These are phyloP conservation scores for Suaeda aralocaspica DNA, from an alignment of 148 eudicot genomes.

Conservation along the genomic window DNA sequence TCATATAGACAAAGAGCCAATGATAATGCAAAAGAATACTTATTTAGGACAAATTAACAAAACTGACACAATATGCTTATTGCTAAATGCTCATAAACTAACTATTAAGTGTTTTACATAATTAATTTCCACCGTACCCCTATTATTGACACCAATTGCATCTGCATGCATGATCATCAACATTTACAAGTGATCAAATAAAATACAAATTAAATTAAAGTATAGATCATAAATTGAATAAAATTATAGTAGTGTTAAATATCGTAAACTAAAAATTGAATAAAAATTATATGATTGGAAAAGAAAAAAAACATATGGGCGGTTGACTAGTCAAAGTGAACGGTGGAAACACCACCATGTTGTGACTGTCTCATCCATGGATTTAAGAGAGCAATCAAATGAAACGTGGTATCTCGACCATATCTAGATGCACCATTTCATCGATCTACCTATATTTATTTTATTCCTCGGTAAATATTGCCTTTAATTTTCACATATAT, in stretches of 20 bases:
- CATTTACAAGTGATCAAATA: not conserved
- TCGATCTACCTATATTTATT: not conserved
- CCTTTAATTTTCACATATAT: too few relatives aligned
- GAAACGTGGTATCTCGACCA: constrained; percentile 6
- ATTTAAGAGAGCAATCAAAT: not conserved
- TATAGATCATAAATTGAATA: too few relatives aligned
- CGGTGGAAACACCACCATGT: constrained; percentile 9
- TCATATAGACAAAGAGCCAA: not conserved
- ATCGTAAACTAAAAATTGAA: not conserved
- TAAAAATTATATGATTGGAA: not conserved
- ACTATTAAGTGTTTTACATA: not conserved
- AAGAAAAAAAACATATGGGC: not conserved
- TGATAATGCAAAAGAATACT: not conserved
- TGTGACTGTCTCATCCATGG: constrained; percentile 2
- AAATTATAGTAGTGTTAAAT: not conserved
- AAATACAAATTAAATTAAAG: too few relatives aligned
- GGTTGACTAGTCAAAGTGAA: constrained; percentile 10
- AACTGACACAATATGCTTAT: not conserved
- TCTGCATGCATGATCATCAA: constrained; percentile 6
- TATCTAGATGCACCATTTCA: not conserved
- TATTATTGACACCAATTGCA: too few relatives aligned
- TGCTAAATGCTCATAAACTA: not conserved
- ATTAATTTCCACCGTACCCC: not conserved
- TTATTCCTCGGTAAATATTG: too few relatives aligned
- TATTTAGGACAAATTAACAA: not conserved